Evolutionary conservation across 257 asterid genomes (phyloP).

Genomic region (Mitragyna speciosa): DNA sequence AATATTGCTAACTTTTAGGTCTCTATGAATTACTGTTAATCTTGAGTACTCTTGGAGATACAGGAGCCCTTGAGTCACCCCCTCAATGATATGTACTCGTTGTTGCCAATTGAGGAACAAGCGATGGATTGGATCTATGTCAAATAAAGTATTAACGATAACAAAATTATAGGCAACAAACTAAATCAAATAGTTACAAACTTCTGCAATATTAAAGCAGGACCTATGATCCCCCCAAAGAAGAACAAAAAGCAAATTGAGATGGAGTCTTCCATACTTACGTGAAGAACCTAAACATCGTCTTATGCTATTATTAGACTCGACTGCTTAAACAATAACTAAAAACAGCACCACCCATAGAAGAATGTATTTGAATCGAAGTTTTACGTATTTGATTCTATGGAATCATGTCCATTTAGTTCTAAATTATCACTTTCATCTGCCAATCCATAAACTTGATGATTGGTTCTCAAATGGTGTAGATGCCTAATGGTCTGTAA

Average conservation of each 20-base stretch:
- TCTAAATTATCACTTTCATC: not conserved
- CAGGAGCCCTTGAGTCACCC: not conserved
- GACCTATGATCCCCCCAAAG: not conserved
- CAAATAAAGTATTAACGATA: too few species aligned
- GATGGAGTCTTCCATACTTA: not conserved
- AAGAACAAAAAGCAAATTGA: not conserved
- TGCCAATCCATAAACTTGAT: not conserved
- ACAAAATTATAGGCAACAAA: not conserved
- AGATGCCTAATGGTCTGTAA: not conserved
- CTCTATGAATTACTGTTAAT: constrained; percentile 40
- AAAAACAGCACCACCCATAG: not conserved
- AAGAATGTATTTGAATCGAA: not conserved
- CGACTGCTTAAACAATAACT: not conserved
- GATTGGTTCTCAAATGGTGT: not conserved
- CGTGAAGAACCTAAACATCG: not conserved
- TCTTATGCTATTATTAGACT: not conserved
- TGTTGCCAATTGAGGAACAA: not conserved
- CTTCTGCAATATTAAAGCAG: not conserved
- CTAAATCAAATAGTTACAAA: not conserved
- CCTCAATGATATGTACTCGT: not conserved
- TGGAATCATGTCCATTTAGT: not conserved
- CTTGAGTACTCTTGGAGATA: not conserved
- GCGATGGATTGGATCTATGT: not conserved
- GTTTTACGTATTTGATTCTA: not conserved
- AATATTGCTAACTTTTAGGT: constrained; percentile 40